Base-by-base conservation (phyloP, 495 filamentous ascomycete species). In the Penicillium maclennaniae region DNA sequence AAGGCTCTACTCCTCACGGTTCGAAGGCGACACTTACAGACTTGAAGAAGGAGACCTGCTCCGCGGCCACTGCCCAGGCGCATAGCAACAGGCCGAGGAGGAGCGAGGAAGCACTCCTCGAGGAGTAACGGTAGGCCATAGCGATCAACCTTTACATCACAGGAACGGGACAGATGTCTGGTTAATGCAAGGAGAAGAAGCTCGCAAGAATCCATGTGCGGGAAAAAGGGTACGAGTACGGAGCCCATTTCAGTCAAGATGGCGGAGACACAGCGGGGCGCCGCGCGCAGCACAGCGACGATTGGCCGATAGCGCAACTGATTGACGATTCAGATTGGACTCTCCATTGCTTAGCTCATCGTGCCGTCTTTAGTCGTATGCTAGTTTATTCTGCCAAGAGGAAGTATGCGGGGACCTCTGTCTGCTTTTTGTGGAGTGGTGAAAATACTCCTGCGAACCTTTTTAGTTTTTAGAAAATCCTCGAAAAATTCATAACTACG, bases 41-140 rank as follows among this genome's bases (percentile, higher is more conserved):
- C 53, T 68, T 69, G 34, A 53, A 69, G 23, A 62, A 66, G 1
- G 58, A 38, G 10, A 54, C 56, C 3, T 58, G 52, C 38, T 65
- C 62, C 9, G 53, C 61, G 9, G 59, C 42, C 17, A 45, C 47
- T 16, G 37, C 51, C 26, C 42, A 55, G 10, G 41, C 54, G 43
- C 47, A 55, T 21, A 66, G 50, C 23, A 65, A 43, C 9, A 60
- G 14, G 20, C 50, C 31, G 15, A 59, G 38, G 8, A 58, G 25
- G 21, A 58, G 46, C 28, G 49, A 51, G 38, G 48, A 45, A 21
- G 51, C 20, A 21, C 48, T 50, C 55, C 48, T 58, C 46, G 39
- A 39, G 38, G 59, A 56, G 43, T 49, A 54, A 34, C 17, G 50
- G 21, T 55, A 46, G 47, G 59, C 43, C 66, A 69, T 69, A 49